phyloP scores from a whole-genome alignment of 768 basidiomycete genomes.

The Auricularia heimuer region DNA sequence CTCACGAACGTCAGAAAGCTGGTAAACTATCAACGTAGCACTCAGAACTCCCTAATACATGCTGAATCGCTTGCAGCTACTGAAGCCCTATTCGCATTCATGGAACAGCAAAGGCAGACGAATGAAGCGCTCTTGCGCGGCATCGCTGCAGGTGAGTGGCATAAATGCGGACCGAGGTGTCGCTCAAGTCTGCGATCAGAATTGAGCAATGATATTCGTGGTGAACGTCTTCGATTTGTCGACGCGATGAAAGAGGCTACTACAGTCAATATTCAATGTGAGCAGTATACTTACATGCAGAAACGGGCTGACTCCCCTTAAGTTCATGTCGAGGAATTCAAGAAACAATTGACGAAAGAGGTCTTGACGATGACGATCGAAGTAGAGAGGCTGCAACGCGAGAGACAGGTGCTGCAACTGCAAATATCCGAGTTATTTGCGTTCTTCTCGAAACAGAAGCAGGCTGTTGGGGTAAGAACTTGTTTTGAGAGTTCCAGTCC shows the following conservation, averaged over 20 bases:
- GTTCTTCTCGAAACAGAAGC: slow-evolving; percentile 53
- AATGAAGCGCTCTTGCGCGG: slow-evolving; percentile 61
- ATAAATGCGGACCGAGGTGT: neutral
- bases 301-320: slow-evolving; percentile 10
- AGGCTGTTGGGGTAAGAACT: neutral
- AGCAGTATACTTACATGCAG: slow-evolving; percentile 4
- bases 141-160: slow-evolving; percentile 48
- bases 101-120: slow-evolving; percentile 61
- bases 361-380: slow-evolving; percentile 68
- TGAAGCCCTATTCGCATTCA: slow-evolving; percentile 46
- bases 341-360: slow-evolving; percentile 66
- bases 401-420: slow-evolving; percentile 54
- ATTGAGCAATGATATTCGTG: slow-evolving; percentile 73
- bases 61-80: slow-evolving; percentile 32
- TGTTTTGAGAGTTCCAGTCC: neutral
- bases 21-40: slow-evolving; percentile 18
- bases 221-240: slow-evolving; percentile 76
- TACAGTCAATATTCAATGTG: slow-evolving; percentile 74
- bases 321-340: slow-evolving; percentile 86
- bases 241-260: slow-evolving; percentile 96
- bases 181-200: slow-evolving; percentile 32
- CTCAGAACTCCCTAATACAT: neutral
- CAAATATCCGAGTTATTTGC: slow-evolving; percentile 66
- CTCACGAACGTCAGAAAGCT: slow-evolving; percentile 32
- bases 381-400: slow-evolving; percentile 54